Percentiles rank a stretch among this genome's conserved stretches.
Evolutionary conservation across 495 filamentous ascomycete genomes (phyloP).

Genomic region (Penicillium odoratum): DNA sequence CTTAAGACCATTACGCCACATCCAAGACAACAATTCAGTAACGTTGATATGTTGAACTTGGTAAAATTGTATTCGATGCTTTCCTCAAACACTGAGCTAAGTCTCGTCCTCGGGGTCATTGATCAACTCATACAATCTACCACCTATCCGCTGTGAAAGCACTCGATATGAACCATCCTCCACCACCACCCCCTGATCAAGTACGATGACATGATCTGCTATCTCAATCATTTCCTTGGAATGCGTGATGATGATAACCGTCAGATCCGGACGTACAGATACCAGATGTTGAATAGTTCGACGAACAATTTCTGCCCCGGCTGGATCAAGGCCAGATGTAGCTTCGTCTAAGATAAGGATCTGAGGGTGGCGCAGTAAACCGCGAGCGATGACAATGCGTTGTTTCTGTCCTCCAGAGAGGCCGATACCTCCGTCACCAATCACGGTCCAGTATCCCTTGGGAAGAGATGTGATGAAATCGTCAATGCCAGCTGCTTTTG

Average conservation of each 20-base stretch:
- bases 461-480: conserved; percentile 76
- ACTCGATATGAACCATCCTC: conserved; percentile 64
- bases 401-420: conserved; percentile 87
- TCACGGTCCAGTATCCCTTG: conserved; percentile 67
- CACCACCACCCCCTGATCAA: conserved; percentile 66
- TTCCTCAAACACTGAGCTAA: background rate
- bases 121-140: conserved; percentile 41
- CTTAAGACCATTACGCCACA: too few species aligned
- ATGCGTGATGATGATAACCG: conserved; percentile 75
- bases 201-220: conserved; percentile 66
- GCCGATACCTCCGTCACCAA: conserved; percentile 75
- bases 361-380: conserved; percentile 66
- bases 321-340: conserved; percentile 74
- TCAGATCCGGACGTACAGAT: conserved; percentile 35
- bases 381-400: conserved; percentile 77
- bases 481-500: conserved; percentile 70
- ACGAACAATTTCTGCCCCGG: conserved; percentile 66
- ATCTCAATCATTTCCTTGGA: conserved; percentile 78
- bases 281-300: conserved; percentile 56
- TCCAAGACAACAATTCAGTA: too few species aligned
- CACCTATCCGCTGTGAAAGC: conserved; percentile 42
- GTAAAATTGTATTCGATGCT: background rate
- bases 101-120: conserved; percentile 19
- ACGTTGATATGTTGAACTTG: background rate
- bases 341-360: conserved; percentile 87